Conservation (phyloP, 768 basidiomycete genomes). For the Porpolomopsis calyptriformis region DNA sequence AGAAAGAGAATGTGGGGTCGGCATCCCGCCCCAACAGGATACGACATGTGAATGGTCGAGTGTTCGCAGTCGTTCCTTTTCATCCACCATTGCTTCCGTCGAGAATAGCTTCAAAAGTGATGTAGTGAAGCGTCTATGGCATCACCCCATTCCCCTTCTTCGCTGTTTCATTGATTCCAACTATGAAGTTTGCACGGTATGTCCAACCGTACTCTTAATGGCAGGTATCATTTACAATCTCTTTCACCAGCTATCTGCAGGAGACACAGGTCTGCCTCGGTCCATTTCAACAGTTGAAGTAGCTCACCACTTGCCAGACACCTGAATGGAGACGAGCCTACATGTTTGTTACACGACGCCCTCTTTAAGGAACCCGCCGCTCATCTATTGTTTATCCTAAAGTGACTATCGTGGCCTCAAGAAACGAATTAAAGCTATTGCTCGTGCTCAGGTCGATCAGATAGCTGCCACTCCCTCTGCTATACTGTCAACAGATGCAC, state of each 20-base stretch:
- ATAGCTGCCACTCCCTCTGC: not conserved
- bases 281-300: not conserved
- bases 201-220: not conserved
- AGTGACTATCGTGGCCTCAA: conserved; percentile 71
- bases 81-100: no score
- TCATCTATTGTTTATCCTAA: conserved; percentile 4
- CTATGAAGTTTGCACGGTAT: conserved; percentile 2
- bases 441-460: conserved; percentile 17
- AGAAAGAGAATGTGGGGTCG: no score
- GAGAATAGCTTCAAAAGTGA: not conserved
- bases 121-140: not conserved
- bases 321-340: conserved; percentile 69
- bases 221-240: not conserved
- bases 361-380: conserved; percentile 2
- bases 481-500: not conserved
- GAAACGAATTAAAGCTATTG: conserved; percentile 49
- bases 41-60: no score
- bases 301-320: conserved; percentile 29
- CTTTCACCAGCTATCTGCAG: conserved; percentile 41
- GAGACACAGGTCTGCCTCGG: conserved; percentile 45
- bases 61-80: no score
- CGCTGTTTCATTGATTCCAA: not conserved
- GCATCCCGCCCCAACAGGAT: no score
- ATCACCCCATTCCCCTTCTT: not conserved
- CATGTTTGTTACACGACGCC: conserved; percentile 35